These are phyloP conservation scores for Termitomyces sp. DNA, from an alignment of 768 basidiomycete species.

Conservation along the genomic window DNA sequence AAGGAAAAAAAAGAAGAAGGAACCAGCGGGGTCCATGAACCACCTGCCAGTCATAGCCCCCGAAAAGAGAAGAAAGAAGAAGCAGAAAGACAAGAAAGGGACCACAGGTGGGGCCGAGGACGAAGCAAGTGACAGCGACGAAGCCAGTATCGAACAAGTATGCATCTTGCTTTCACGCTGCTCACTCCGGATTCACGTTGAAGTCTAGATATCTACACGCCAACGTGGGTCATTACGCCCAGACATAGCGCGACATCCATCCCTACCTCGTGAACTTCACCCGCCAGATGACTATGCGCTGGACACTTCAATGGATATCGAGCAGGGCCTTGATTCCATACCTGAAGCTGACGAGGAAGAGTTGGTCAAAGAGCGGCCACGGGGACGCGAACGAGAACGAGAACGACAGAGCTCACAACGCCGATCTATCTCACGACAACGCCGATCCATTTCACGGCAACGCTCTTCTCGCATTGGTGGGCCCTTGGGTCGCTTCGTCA, in stretches of 20 bases:
- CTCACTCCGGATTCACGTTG: conserved; percentile 6
- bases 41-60: conserved; percentile 64
- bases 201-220: conserved; percentile 17
- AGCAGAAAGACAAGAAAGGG: conserved; percentile 37
- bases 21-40: conserved; percentile 53
- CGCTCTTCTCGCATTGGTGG: conserved; percentile 33
- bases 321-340: conserved; percentile 56
- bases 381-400: not conserved
- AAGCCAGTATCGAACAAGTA: conserved; percentile 31
- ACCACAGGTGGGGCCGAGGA: conserved; percentile 42
- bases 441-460: conserved; percentile 27
- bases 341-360: conserved; percentile 57
- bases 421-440: conserved; percentile 26
- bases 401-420: conserved; percentile 15
- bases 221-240: conserved; percentile 30
- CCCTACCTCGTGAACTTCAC: conserved; percentile 28
- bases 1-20: conserved; percentile 51
- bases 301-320: conserved; percentile 38
- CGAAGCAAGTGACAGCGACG: conserved; percentile 34
- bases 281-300: conserved; percentile 14
- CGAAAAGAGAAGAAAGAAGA: conserved; percentile 58
- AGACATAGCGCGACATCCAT: conserved; percentile 26
- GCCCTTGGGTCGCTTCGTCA: conserved; percentile 35
- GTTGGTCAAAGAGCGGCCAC: conserved; percentile 15
- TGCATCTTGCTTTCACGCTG: conserved; percentile 18